Evolutionary conservation across 148 eudicot species (phyloP), one percentile per base, ranked within the genome.

Genomic region (Rhododendron vialii): DNA sequence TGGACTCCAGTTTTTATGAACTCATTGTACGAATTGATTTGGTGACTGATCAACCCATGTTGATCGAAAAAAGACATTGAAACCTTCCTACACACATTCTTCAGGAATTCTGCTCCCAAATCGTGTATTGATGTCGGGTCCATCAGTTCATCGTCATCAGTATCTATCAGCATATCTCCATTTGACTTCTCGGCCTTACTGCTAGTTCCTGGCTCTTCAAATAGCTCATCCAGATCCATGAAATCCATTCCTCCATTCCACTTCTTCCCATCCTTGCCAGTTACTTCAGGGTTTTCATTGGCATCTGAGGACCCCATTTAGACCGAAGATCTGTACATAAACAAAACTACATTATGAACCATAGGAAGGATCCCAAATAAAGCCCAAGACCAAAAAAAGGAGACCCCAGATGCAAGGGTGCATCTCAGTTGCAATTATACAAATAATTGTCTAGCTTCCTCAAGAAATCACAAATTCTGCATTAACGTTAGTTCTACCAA

Each of bases 21-120:
- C 65, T 93, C 94, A 51, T 97, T 97, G 88, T 94, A 97, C 0
- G 98, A 95, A 87, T 94, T 93, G 22, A 97, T 93, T 82, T 97
- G 99, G 80, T 97, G 99, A 83, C 96, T 94, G 18, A 97, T 93
- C 5, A 97, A 88, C 28, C 99, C 99, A 89, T 95, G 87, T 55
- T 94, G 90, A 61, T 90, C 91, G 75, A 95, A 97, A 85, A 97
- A 97, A 1, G 95, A 83, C 18, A 90, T 86, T 3, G 98, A 89
- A 1, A 96, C 98, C 88, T 92, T 94, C 87, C 90, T 95, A 83
- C 93, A 91, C 55, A 97, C 95, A 45, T 8, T 91, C 83, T 83
- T 92, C 87, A 97, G 80, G 82, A 69, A 86, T 12, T 85, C 86
- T 85, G 92, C 93, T 10, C 91, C 96, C 10, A 97, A 53, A 12